These are phyloP conservation scores for Citrus sp. DNA, from an alignment of 345 rosid species.

Conservation along the genomic window DNA sequence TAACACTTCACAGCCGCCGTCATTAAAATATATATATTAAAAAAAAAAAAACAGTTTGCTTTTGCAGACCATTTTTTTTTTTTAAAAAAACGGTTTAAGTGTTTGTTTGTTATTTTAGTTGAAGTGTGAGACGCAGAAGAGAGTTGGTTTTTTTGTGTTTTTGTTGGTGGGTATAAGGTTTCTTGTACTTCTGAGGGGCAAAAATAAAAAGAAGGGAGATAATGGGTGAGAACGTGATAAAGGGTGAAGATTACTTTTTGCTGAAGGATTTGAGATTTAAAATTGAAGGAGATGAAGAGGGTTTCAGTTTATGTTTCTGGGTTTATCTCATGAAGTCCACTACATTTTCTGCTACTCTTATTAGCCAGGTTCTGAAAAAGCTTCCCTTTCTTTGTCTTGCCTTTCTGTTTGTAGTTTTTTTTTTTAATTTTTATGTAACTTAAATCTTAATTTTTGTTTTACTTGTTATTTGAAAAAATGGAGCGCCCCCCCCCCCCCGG, in stretches of 20 bases:
- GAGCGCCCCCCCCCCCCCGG: too few species aligned
- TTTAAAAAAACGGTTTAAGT: conserved; percentile 2
- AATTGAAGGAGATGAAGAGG: conserved; percentile 36
- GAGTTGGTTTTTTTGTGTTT: conserved; percentile 4
- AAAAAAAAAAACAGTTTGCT: background rate
- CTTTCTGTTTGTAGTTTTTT: background rate
- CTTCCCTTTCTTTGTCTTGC: background rate
- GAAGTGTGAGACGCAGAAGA: background rate
- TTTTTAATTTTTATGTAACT: background rate
- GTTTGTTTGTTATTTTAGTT: conserved; percentile 21
- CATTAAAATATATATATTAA: conserved; percentile 4
- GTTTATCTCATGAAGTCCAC: conserved; percentile 55
- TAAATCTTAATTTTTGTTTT: background rate
- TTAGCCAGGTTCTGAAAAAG: conserved; percentile 45
- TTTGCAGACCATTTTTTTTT: background rate
- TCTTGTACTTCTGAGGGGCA: conserved; percentile 10
- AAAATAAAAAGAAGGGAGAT: background rate
- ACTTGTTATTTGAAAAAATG: background rate
- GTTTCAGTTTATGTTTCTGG: conserved; percentile 64
- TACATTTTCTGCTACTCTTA: conserved; percentile 45
- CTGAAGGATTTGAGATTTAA: conserved; percentile 48
- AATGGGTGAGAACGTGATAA: conserved; percentile 41
- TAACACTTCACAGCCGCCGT: conserved; percentile 64
- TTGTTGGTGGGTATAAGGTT: conserved; percentile 16
- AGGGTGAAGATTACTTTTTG: conserved; percentile 34